Base-by-base conservation (phyloP, 805 yeast species). In the Candida caryicola region DNA sequence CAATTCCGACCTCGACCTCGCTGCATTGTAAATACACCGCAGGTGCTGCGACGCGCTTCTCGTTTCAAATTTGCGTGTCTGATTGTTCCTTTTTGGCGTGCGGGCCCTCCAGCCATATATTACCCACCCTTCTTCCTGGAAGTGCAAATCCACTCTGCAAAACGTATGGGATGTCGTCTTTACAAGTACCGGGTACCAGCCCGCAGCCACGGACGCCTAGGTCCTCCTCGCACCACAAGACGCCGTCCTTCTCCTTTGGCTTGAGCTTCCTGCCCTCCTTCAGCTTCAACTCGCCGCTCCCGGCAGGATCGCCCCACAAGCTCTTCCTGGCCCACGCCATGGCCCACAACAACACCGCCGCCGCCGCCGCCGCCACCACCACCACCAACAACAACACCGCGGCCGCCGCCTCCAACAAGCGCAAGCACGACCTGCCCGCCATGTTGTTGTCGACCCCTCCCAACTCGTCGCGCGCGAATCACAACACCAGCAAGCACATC, bases 251-350 rank as follows among this genome's bases (percentile, higher is more conserved):
- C 47, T 52, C 63, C 19, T 64, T 67, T 43, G 68, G 71, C 5
- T 46, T 66, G 21, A 66, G 65, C 26, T 63, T 66, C 34, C 70
- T 63, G 69, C 73, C 73, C 10, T 63, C 70, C n/a, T 64, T 67
- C 47, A 64, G 59, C 27, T 62, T 67, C 45, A 50, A 58, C 34
- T 60, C 70, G 8, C 73, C 73, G 5, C 37, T 63, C 16, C 48
- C 49, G 33, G 42, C 59, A n/a, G 47, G 60, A 5, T 64, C 71
- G 9, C 70, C 71, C 1, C 66, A 59, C 33, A 48, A 61, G 32
- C 55, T 64, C 38, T 54, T 64, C 41, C n/a, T n/a, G n/a, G n/a
- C n/a, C n/a, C n/a, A n/a, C n/a, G n/a, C n/a, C n/a, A n/a, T n/a
- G n/a, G n/a, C n/a, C n/a, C n/a, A n/a, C n/a, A n/a, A n/a, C n/a